Conservation (phyloP, 2,329 filamentous ascomycete genomes). For the Daldinia sp. region DNA sequence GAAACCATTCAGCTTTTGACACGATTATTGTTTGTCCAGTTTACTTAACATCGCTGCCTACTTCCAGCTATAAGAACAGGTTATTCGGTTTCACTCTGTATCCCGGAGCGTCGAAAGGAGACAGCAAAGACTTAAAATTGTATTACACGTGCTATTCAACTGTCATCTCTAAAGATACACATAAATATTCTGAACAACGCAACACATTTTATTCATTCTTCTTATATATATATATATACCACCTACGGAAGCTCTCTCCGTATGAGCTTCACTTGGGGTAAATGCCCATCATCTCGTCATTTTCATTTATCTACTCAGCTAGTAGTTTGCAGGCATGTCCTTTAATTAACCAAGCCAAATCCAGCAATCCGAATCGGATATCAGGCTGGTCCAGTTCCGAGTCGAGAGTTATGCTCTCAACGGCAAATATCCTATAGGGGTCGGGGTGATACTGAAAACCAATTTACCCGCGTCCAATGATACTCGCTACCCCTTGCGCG, state of each 20-base stretch:
- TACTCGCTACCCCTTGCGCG: not conserved
- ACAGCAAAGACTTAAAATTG: not conserved
- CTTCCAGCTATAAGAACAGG: not conserved
- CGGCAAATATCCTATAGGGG: slow-evolving; percentile 23
- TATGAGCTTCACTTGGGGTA: slow-evolving; percentile 24
- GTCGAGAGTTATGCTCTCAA: slow-evolving; percentile 13
- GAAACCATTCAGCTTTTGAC: not conserved
- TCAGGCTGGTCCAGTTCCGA: slow-evolving; percentile 16
- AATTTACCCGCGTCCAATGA: slow-evolving; percentile 40
- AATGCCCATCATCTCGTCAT: slow-evolving; percentile 16
- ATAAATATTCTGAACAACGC: slow-evolving; percentile 14
- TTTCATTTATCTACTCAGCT: slow-evolving; percentile 3
- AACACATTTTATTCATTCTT: not conserved
- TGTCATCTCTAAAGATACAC: slow-evolving; percentile 11
- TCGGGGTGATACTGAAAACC: slow-evolving; percentile 11
- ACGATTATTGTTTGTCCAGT: not conserved
- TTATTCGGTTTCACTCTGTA: not conserved
- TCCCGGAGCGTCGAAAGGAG: not conserved
- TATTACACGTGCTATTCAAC: slow-evolving; percentile 9
- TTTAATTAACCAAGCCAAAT: slow-evolving; percentile 29
- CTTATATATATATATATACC: slow-evolving; percentile 28
- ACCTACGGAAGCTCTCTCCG: slow-evolving; percentile 28
- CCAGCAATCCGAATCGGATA: slow-evolving; percentile 18
- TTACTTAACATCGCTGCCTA: not conserved
- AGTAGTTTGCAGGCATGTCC: not conserved